These are phyloP conservation scores for Agaricus subrufescens DNA, from an alignment of 768 basidiomycete genomes.

Conservation along the genomic window DNA sequence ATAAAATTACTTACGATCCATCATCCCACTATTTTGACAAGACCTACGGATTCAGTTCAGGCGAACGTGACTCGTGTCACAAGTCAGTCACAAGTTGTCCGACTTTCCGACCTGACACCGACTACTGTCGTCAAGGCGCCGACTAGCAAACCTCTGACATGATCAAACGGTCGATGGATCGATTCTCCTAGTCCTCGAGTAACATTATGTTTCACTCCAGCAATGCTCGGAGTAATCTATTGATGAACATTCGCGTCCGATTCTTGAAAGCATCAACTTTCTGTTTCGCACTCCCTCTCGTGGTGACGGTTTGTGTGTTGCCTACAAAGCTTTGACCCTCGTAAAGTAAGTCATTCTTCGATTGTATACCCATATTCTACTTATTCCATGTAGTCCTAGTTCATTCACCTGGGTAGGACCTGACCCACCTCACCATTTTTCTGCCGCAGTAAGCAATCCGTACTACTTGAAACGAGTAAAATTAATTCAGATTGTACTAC, in stretches of 20 bases:
- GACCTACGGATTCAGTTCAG: too few relatives aligned
- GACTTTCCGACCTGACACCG: too few relatives aligned
- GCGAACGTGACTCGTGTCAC: too few relatives aligned
- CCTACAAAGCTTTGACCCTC: constrained; percentile 19
- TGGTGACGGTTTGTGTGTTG: constrained; percentile 17
- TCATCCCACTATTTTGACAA: too few relatives aligned
- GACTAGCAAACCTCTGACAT: too few relatives aligned
- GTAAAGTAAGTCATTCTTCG: constrained; percentile 19
- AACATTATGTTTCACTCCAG: too few relatives aligned
- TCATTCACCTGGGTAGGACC: constrained; percentile 55
- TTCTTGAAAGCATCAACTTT: constrained; percentile 20
- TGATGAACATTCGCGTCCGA: constrained; percentile 19
- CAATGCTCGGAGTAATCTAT: neutral
- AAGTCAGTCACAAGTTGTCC: too few relatives aligned
- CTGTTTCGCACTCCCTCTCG: constrained; percentile 21
- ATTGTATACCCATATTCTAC: neutral
- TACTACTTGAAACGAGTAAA: neutral
- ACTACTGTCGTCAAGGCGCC: too few relatives aligned
- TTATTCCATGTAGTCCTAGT: constrained; percentile 29
- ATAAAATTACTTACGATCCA: too few relatives aligned
- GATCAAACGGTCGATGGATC: too few relatives aligned
- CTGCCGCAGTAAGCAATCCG: constrained; percentile 45
- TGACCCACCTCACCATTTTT: constrained; percentile 58
- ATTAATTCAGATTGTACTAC: constrained; percentile 35
- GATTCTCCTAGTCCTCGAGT: too few relatives aligned